phyloP scores from a whole-genome alignment of 306 rosid species.

The Cucurbita moschata region DNA sequence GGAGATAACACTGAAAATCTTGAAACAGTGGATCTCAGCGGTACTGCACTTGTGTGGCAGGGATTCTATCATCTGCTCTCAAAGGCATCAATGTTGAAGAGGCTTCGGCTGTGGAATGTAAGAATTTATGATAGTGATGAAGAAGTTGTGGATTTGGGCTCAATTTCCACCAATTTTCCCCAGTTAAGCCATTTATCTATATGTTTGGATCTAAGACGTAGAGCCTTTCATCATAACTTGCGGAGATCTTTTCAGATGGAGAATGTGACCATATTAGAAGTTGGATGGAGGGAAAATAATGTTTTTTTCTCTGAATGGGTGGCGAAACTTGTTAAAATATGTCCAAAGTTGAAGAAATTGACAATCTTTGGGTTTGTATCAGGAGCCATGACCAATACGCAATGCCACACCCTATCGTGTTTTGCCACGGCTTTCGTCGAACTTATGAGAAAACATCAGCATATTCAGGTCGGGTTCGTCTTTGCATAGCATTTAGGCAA shows the following conservation, averaged over 20 bases:
- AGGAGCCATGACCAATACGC: constrained; percentile 44
- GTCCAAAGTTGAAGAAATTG: constrained; percentile 54
- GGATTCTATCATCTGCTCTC: constrained; percentile 58
- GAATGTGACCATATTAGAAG: constrained; percentile 54
- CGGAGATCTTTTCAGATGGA: constrained; percentile 39
- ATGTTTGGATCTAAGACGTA: constrained; percentile 48
- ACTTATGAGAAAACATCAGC: constrained; percentile 46
- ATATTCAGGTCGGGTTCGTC: constrained; percentile 40
- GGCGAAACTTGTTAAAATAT: constrained; percentile 44
- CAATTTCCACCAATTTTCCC: constrained; percentile 49
- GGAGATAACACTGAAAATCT: constrained; percentile 54
- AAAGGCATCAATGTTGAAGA: constrained; percentile 36
- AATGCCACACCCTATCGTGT: constrained; percentile 40
- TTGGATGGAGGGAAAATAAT: constrained; percentile 57
- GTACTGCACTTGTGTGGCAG: constrained; percentile 56
- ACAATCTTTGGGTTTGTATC: constrained; percentile 50
- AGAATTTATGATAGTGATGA: constrained; percentile 57
- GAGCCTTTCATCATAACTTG: constrained; percentile 38
- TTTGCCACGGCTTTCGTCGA: constrained; percentile 45
- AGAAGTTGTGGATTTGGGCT: constrained; percentile 42
- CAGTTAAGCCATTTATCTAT: constrained; percentile 38
- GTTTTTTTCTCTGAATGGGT: constrained; percentile 66
- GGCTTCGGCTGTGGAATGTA: constrained; percentile 56
- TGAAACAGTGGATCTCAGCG: constrained; percentile 50
- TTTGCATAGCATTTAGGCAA: constrained; percentile 28